A percentile compares a stretch with the other conserved stretches of the same genome.
Conservation (phyloP, 257 asterid genomes). For the Leonotis leonurus region DNA sequence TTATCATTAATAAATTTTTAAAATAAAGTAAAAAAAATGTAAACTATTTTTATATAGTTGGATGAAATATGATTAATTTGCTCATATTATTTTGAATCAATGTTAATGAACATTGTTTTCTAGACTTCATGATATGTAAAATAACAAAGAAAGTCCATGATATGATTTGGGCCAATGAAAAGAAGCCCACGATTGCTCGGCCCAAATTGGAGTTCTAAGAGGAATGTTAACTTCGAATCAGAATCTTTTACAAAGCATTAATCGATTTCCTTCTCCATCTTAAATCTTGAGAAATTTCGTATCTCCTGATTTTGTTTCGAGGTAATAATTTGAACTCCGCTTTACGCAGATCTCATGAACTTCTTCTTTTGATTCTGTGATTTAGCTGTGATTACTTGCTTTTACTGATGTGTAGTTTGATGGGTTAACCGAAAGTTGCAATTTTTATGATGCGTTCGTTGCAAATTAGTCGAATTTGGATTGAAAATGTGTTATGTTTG, state of each 20-base stretch:
- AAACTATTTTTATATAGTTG: too few relatives aligned
- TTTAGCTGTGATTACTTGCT: background rate
- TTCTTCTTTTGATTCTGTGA: background rate
- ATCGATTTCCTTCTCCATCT: constrained; percentile 10
- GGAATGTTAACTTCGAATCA: background rate
- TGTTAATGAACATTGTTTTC: too few relatives aligned
- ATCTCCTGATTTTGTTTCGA: background rate
- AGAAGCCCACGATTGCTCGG: too few relatives aligned
- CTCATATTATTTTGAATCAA: too few relatives aligned
- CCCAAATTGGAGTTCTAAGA: too few relatives aligned
- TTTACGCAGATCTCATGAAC: constrained; percentile 14
- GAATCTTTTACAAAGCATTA: background rate
- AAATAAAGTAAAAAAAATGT: too few relatives aligned
- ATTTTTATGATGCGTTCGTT: background rate
- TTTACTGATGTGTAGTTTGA: background rate
- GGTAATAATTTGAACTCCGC: background rate
- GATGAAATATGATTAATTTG: too few relatives aligned
- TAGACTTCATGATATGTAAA: too few relatives aligned
- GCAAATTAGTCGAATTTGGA: constrained; percentile 3
- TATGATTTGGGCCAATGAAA: too few relatives aligned
- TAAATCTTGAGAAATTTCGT: background rate
- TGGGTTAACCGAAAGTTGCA: background rate
- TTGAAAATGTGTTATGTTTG: background rate
- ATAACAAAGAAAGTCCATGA: too few relatives aligned
- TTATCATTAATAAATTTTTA: too few relatives aligned